Conservation (phyloP, 495 filamentous ascomycete species). For the Aspergillus avenaceus region DNA sequence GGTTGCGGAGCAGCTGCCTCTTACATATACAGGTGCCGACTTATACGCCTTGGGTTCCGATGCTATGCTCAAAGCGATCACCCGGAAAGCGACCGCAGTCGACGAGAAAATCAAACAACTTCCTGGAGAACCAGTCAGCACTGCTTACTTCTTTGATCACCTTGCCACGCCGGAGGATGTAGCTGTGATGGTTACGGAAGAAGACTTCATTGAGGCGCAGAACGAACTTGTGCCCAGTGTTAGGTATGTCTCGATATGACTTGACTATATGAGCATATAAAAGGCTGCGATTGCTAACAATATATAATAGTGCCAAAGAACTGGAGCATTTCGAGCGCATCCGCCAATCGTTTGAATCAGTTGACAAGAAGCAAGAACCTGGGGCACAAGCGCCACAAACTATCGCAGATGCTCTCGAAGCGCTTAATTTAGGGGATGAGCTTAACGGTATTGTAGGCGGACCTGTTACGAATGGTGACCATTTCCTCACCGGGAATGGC, state of each 20-base stretch:
- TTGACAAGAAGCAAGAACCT: slow-evolving; percentile 36
- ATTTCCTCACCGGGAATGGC: slow-evolving; percentile 11
- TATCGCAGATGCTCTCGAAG: slow-evolving; percentile 37
- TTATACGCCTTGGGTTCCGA: slow-evolving; percentile 96
- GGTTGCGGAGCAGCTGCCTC: slow-evolving; percentile 75
- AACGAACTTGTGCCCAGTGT: slow-evolving; percentile 87
- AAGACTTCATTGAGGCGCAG: slow-evolving; percentile 79
- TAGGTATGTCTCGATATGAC: slow-evolving; percentile 40
- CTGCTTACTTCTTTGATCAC: slow-evolving; percentile 94
- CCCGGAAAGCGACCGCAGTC: slow-evolving; percentile 77
- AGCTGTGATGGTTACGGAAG: slow-evolving; percentile 77
- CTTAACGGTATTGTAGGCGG: slow-evolving; percentile 13
- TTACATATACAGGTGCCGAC: slow-evolving; percentile 96
- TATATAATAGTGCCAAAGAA: slow-evolving; percentile 74
- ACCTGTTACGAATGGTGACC: slow-evolving; percentile 31
- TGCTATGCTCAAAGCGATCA: slow-evolving; percentile 98
- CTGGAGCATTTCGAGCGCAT: slow-evolving; percentile 88
- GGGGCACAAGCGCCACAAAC: slow-evolving; percentile 30
- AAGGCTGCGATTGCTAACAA: slow-evolving; percentile 16
- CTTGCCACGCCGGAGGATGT: slow-evolving; percentile 77
- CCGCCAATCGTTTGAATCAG: slow-evolving; percentile 70
- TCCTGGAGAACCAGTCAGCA: slow-evolving; percentile 59
- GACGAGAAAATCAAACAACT: slow-evolving; percentile 73
- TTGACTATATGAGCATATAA: background rate
- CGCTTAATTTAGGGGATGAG: slow-evolving; percentile 25